Evolutionary conservation across 2,329 filamentous ascomycete genomes (phyloP).

Genomic region (Fusarium fracticaudum): DNA sequence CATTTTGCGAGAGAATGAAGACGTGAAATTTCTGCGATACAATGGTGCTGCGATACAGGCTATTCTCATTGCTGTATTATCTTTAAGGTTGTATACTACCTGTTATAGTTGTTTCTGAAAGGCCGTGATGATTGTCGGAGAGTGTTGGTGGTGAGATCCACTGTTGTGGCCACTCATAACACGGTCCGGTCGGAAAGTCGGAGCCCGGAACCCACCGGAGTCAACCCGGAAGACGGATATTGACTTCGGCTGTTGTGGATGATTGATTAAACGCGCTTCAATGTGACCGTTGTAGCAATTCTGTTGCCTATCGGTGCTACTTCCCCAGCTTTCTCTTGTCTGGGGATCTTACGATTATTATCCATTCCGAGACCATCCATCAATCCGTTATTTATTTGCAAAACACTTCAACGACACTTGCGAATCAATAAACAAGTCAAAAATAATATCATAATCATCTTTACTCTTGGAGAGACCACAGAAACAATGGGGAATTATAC

Average conservation of each 20-base stretch:
- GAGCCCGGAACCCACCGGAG: background rate
- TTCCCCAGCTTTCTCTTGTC: background rate
- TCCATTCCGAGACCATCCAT: background rate
- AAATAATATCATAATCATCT: no score
- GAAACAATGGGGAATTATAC: conserved; percentile 22
- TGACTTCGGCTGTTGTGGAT: background rate
- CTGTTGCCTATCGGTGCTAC: background rate
- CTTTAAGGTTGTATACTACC: background rate
- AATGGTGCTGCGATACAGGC: background rate
- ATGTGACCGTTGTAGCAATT: background rate
- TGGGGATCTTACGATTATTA: background rate
- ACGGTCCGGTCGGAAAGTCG: conserved; percentile 35
- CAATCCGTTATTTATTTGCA: background rate
- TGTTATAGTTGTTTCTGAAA: background rate
- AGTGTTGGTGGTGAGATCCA: background rate
- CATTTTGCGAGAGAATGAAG: conserved; percentile 25
- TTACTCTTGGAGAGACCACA: background rate
- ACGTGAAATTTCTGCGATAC: background rate
- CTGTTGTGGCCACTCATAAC: conserved; percentile 23
- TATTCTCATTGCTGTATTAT: background rate
- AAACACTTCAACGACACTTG: background rate
- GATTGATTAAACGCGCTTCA: background rate
- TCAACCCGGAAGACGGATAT: background rate
- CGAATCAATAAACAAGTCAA: background rate
- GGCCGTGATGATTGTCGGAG: background rate